These are phyloP conservation scores for Grosmannia serpens DNA, from an alignment of 2,329 filamentous ascomycete species.

Conservation along the genomic window DNA sequence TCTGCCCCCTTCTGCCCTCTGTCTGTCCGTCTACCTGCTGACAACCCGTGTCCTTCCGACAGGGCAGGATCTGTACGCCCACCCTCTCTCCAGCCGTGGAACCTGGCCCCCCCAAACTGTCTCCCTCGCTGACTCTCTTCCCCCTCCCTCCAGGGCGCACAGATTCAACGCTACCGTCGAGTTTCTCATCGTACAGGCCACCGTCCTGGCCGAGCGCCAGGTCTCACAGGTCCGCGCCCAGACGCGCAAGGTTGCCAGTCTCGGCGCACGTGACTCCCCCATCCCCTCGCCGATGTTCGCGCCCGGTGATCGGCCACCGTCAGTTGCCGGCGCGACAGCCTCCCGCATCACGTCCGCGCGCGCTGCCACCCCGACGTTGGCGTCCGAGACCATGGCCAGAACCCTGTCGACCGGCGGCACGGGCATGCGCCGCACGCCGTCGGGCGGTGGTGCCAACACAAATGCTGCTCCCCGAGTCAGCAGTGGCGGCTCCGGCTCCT, in stretches of 20 bases:
- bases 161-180: conserved; percentile 75
- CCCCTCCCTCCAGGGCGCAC: conserved; percentile 41
- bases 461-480: background rate
- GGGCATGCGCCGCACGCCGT: conserved; percentile 39
- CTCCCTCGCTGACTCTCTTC: conserved; percentile 9
- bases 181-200: conserved; percentile 86
- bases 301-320: background rate
- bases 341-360: background rate
- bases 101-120: background rate
- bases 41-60: background rate
- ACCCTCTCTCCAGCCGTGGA: background rate
- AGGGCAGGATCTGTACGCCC: conserved; percentile 62
- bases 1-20: too few species aligned
- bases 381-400: conserved; percentile 32
- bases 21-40: background rate
- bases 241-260: conserved; percentile 60
- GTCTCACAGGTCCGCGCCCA: conserved; percentile 82
- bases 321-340: background rate
- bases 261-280: conserved; percentile 41
- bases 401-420: conserved; percentile 28
- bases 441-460: conserved; percentile 23
- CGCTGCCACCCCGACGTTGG: conserved; percentile 11
- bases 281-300: conserved; percentile 36
- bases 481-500: background rate
- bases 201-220: conserved; percentile 86